These are phyloP conservation scores for Chrysoporthe puriensis DNA, from an alignment of 2,329 filamentous ascomycete genomes.

Conservation along the genomic window DNA sequence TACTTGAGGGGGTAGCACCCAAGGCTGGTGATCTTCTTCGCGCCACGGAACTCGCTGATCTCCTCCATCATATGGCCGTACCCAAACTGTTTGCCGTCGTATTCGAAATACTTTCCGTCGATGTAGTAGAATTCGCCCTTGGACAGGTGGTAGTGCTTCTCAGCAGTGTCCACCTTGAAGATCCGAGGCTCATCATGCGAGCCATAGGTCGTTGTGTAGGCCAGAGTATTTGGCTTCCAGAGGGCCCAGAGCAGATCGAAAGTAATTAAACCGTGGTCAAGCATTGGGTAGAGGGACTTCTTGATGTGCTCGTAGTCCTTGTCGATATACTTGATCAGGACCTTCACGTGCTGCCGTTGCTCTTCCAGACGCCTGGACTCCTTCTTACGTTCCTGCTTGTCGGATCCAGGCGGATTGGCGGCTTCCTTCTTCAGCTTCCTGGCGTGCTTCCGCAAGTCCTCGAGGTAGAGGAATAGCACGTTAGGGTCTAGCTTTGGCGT, in stretches of 20 bases:
- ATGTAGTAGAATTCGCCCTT: conserved; percentile 77
- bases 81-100: conserved; percentile 84
- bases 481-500: conserved; percentile 75
- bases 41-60: conserved; percentile 76
- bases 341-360: conserved; percentile 68
- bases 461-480: conserved; percentile 73
- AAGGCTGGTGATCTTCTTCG: conserved; percentile 80
- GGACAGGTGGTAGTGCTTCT: conserved; percentile 70
- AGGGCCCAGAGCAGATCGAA: conserved; percentile 89
- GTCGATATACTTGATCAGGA: conserved; percentile 47
- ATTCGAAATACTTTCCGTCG: conserved; percentile 81
- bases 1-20: conserved; percentile 78
- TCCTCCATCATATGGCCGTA: conserved; percentile 72
- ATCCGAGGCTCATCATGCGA: conserved; percentile 75
- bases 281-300: conserved; percentile 76
- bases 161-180: conserved; percentile 79
- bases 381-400: conserved; percentile 64
- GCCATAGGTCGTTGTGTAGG: conserved; percentile 77
- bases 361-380: conserved; percentile 59
- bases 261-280: conserved; percentile 82
- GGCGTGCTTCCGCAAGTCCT: conserved; percentile 69
- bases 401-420: conserved; percentile 50
- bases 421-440: conserved; percentile 63
- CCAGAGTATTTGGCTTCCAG: conserved; percentile 84
- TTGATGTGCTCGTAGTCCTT: conserved; percentile 79